Evolutionary conservation across 1,139 yeast species (phyloP).

Genomic region (Nakaseomyces glabratus): DNA sequence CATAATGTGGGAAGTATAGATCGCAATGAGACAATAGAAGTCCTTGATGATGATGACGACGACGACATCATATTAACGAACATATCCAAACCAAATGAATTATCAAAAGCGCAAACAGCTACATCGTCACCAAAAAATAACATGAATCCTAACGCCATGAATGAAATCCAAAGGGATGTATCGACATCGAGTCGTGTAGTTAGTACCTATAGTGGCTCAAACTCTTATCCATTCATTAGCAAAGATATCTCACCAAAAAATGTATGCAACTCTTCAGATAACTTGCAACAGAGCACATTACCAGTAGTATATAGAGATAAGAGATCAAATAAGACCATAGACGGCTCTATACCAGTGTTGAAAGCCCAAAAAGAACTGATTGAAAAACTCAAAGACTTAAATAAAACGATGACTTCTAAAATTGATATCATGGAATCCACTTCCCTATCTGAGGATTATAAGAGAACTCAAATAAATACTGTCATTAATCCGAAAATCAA

Average conservation of each 20-base stretch:
- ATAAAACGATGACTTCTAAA: conserved; percentile 18
- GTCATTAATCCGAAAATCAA: conserved; percentile 18
- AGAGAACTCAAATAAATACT: conserved; percentile 15
- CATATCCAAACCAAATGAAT: background rate
- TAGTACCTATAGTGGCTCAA: too few species aligned
- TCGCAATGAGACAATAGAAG: conserved; percentile 5
- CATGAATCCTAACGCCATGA: background rate
- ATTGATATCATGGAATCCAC: conserved; percentile 28
- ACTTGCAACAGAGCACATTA: background rate
- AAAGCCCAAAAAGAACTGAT: conserved; percentile 1
- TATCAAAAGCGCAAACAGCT: background rate
- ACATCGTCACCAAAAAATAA: too few species aligned
- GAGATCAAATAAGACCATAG: background rate
- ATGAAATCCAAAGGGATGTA: background rate
- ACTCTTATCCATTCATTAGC: too few species aligned
- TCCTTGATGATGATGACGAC: conserved; percentile 4
- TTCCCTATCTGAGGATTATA: conserved; percentile 29
- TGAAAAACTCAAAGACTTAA: conserved; percentile 11
- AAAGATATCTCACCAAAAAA: too few species aligned
- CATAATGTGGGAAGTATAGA: too few species aligned
- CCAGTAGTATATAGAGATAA: background rate
- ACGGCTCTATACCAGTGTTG: background rate
- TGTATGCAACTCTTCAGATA: background rate
- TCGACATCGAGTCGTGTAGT: background rate
- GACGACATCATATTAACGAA: background rate